Evolutionary conservation across 805 yeast genomes (phyloP).

Genomic region (Kuraishia piskuri): DNA sequence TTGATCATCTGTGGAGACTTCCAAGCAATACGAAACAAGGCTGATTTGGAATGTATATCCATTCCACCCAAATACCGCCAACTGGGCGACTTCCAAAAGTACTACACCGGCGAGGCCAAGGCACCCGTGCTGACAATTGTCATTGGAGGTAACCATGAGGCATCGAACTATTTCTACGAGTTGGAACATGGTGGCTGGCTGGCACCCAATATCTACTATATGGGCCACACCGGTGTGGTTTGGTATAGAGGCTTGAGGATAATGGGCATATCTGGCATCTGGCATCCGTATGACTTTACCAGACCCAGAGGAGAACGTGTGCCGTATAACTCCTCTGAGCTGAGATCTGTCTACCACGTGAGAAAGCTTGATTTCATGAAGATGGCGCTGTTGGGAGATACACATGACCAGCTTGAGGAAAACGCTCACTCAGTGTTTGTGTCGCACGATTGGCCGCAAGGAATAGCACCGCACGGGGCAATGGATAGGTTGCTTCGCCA

Average conservation of each 20-base stretch:
- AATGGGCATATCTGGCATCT: constrained; percentile 83
- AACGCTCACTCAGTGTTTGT: constrained; percentile 32
- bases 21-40: constrained; percentile 60
- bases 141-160: constrained; percentile 95
- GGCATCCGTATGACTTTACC: constrained; percentile 40
- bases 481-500: constrained; percentile 32
- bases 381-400: constrained; percentile 30
- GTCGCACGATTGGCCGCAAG: constrained; percentile 94
- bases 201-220: constrained; percentile 75
- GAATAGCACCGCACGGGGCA: constrained; percentile 62
- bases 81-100: constrained; percentile 74
- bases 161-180: constrained; percentile 68
- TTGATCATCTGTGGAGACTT: constrained; percentile 88
- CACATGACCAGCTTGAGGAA: constrained; percentile 12
- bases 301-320: constrained; percentile 30
- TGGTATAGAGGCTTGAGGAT: constrained; percentile 72
- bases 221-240: constrained; percentile 72
- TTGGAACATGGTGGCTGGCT: constrained; percentile 88
- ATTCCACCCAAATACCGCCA: constrained; percentile 72
- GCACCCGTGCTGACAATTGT: constrained; percentile 79
- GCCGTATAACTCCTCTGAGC: constrained; percentile 38
- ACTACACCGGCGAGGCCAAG: constrained; percentile 45
- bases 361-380: constrained; percentile 57
- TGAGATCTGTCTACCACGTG: constrained; percentile 66
- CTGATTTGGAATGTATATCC: constrained; percentile 62